These are phyloP conservation scores for Penicillium frequentans DNA, from an alignment of 2,329 filamentous ascomycete species.

Conservation along the genomic window DNA sequence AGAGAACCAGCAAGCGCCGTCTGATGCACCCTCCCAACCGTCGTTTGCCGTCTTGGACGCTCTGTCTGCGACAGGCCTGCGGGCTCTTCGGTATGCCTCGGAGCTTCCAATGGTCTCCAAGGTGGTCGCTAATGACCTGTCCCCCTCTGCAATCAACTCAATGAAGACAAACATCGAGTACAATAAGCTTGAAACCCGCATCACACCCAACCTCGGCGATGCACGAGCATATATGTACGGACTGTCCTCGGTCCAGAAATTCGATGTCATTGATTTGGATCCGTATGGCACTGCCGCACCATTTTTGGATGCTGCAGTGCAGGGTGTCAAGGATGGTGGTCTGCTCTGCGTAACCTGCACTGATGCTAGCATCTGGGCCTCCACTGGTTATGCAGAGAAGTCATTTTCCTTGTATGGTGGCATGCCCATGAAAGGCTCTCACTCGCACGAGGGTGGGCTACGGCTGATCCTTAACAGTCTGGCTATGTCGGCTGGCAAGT, in stretches of 20 bases:
- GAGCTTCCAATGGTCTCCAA: conserved; percentile 83
- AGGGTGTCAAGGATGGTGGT: conserved; percentile 83
- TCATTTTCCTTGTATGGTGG: conserved; percentile 92
- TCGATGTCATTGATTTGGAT: conserved; percentile 94
- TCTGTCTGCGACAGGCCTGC: conserved; percentile 86
- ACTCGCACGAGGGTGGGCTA: conserved; percentile 86
- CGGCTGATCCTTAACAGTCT: conserved; percentile 83
- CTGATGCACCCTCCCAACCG: conserved; percentile 37
- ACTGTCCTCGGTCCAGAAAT: conserved; percentile 56
- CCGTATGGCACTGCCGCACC: conserved; percentile 92
- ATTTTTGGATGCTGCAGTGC: conserved; percentile 88
- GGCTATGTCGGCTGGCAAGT: conserved; percentile 75
- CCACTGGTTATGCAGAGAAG: conserved; percentile 92
- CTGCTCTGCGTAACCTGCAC: conserved; percentile 95
- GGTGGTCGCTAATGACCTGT: conserved; percentile 88
- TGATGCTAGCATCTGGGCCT: conserved; percentile 92
- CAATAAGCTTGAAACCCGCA: conserved; percentile 71
- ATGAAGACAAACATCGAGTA: conserved; percentile 84
- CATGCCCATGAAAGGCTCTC: conserved; percentile 76
- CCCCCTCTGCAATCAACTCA: conserved; percentile 70
- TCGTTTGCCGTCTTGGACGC: conserved; percentile 88
- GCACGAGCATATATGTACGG: conserved; percentile 91
- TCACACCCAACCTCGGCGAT: conserved; percentile 75
- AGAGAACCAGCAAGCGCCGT: conserved; percentile 9
- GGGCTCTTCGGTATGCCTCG: conserved; percentile 85